Percentiles rank a stretch among this genome's conserved stretches.
Conservation (phyloP, 345 rosid genomes). For the Melaleuca quinquenervia region DNA sequence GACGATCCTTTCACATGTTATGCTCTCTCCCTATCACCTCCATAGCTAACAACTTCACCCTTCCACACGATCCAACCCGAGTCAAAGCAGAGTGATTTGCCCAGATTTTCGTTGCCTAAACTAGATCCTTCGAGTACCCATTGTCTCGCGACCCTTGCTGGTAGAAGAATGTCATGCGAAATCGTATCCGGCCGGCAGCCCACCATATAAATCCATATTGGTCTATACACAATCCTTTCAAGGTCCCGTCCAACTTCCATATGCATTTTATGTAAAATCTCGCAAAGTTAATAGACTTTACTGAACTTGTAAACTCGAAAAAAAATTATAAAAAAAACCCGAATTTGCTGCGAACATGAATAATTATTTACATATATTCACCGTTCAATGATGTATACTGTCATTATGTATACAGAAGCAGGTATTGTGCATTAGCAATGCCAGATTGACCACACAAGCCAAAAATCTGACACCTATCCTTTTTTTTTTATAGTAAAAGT, state of each 20-base stretch:
- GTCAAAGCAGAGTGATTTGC: not conserved
- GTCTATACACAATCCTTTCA: not conserved
- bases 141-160: not conserved
- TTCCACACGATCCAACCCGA: not conserved
- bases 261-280: not conserved
- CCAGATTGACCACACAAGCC: not conserved
- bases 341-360: not conserved
- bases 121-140: not conserved
- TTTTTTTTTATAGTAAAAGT: too few relatives aligned
- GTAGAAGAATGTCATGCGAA: not conserved
- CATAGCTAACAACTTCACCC: not conserved
- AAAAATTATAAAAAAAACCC: not conserved
- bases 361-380: not conserved
- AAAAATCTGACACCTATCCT: too few relatives aligned
- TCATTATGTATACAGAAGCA: not conserved
- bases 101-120: too few relatives aligned
- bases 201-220: not conserved
- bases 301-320: not conserved
- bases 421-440: not conserved
- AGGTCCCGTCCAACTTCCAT: not conserved
- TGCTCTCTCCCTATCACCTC: not conserved
- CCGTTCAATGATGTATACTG: not conserved
- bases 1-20: not conserved
- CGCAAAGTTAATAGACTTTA: not conserved
- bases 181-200: not conserved